Conservation (phyloP, 2,329 filamentous ascomycete genomes). For the Botrytis cinerea region DNA sequence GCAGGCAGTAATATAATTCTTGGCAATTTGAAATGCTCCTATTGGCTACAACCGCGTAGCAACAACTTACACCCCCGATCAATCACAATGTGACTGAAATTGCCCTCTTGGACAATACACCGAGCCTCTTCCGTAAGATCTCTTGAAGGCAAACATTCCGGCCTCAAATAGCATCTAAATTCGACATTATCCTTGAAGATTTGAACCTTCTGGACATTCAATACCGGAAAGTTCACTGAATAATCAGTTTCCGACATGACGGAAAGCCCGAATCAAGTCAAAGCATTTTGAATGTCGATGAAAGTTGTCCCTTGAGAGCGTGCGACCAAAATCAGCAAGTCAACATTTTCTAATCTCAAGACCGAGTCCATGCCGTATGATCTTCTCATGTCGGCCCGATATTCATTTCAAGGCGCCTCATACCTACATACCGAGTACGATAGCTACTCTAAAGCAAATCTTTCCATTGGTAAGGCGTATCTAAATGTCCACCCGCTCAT, state of each 20-base stretch:
- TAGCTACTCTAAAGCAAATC: not conserved
- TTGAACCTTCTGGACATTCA: not conserved
- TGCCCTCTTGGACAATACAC: not conserved
- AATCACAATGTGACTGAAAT: not conserved
- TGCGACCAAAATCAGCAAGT: too few species aligned
- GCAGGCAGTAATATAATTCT: not conserved
- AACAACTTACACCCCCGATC: not conserved
- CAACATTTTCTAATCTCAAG: not conserved
- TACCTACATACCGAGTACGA: conserved; percentile 1
- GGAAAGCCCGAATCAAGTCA: not conserved
- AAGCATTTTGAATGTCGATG: not conserved
- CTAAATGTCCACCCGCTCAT: not conserved
- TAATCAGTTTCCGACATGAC: not conserved
- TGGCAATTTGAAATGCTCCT: not conserved
- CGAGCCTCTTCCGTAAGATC: not conserved
- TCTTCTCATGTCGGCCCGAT: not conserved
- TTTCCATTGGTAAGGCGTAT: not conserved
- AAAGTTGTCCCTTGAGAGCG: not conserved
- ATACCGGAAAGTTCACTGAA: not conserved
- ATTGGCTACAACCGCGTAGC: not conserved
- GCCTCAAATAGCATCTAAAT: not conserved
- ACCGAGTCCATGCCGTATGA: not conserved
- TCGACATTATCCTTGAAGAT: not conserved
- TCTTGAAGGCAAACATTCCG: too few species aligned
- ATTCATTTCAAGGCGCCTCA: not conserved